Percentiles rank a stretch among this genome's conserved stretches.
These are phyloP conservation scores for Penicillium daleae DNA, from an alignment of 495 filamentous ascomycete species.

Conservation along the genomic window DNA sequence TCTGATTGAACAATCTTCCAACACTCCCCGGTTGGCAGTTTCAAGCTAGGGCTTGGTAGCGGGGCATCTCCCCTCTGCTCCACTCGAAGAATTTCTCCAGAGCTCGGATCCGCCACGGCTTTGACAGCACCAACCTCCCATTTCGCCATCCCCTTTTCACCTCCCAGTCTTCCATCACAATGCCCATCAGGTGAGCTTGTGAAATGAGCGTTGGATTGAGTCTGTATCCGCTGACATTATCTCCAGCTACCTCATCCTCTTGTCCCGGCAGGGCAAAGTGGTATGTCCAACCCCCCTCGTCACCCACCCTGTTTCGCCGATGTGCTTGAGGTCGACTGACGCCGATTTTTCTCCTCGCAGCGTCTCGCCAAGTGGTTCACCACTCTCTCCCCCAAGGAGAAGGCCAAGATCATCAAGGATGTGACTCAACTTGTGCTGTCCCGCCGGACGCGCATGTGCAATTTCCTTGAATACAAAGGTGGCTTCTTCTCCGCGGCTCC, in stretches of 20 bases:
- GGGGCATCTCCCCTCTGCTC: conserved; percentile 37
- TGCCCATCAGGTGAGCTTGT: conserved; percentile 64
- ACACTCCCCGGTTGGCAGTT: conserved; percentile 7
- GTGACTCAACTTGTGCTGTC: conserved; percentile 97
- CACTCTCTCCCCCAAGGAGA: conserved; percentile 95
- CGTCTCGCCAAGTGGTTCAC: conserved; percentile 99
- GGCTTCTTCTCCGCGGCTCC: conserved; percentile 17
- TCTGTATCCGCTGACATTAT: conserved; percentile 35
- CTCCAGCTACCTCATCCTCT: conserved; percentile 89
- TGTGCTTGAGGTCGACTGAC: conserved; percentile 35
- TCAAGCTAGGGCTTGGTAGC: conserved; percentile 32
- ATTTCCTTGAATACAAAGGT: conserved; percentile 99
- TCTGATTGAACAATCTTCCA: not conserved
- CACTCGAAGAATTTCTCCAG: conserved; percentile 47
- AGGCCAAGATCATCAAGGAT: conserved; percentile 99
- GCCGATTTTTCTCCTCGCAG: conserved; percentile 55
- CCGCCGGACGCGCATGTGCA: conserved; percentile 96
- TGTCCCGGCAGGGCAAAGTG: conserved; percentile 98
- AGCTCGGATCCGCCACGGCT: conserved; percentile 32
- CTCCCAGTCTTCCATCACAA: conserved; percentile 34
- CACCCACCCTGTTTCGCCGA: conserved; percentile 42
- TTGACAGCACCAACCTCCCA: conserved; percentile 17
- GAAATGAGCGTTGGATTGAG: not conserved
- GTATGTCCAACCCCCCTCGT: conserved; percentile 60
- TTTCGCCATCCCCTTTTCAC: conserved; percentile 26